These are phyloP conservation scores for Botrytis fabae DNA, from an alignment of 2,329 filamentous ascomycete genomes.

Conservation along the genomic window DNA sequence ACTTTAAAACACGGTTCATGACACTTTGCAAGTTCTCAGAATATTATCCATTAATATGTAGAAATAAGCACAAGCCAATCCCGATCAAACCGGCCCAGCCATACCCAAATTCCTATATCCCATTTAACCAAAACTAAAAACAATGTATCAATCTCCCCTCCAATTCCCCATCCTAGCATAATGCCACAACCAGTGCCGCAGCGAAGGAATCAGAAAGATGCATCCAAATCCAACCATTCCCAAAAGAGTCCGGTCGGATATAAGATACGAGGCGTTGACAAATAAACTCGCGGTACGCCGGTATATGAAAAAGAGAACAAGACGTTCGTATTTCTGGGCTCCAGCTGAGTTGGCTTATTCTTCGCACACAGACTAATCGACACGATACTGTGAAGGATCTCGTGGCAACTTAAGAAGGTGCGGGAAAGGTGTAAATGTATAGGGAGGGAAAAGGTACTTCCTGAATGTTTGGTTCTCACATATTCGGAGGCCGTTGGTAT, in stretches of 20 bases:
- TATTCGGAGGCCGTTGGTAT: neutral
- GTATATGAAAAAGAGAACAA: conserved; percentile 40
- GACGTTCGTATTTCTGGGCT: conserved; percentile 42
- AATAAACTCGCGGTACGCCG: conserved; percentile 34
- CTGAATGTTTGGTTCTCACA: neutral
- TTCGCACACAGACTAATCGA: conserved; percentile 98
- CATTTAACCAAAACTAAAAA: neutral
- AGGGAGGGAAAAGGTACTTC: neutral
- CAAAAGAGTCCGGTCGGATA: conserved; percentile 21
- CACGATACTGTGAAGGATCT: conserved; percentile 74
- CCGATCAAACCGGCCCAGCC: neutral
- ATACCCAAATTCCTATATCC: neutral
- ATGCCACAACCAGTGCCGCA: conserved; percentile 19
- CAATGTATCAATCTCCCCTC: conserved; percentile 17
- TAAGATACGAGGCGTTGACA: conserved; percentile 32
- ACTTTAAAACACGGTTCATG: neutral
- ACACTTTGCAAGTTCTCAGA: neutral
- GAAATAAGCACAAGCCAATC: neutral
- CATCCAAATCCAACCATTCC: conserved; percentile 21
- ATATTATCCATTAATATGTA: neutral
- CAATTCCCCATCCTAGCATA: conserved; percentile 15
- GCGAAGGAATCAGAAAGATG: conserved; percentile 23
- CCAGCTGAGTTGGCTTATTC: conserved; percentile 48
- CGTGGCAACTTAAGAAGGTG: conserved; percentile 98
- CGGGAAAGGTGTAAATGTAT: conserved; percentile 40